Conservation (phyloP, 495 filamentous ascomycete genomes). For the Penicillium desertorum region DNA sequence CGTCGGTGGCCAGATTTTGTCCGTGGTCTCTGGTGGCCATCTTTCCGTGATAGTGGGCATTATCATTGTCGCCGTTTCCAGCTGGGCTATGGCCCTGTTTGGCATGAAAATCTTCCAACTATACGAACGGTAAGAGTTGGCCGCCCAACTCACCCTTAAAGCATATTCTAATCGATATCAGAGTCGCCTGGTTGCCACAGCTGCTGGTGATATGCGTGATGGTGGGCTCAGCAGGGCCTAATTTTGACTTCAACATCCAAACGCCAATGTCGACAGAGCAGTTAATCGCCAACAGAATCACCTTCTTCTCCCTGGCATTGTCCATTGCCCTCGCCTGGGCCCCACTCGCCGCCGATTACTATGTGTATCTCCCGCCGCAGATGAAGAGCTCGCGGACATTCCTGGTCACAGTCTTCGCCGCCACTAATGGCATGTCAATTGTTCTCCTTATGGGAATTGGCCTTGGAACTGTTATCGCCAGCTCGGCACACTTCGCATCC, state of each 20-base stretch:
- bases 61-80: conserved; percentile 61
- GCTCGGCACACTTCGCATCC: conserved; percentile 49
- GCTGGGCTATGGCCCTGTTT: conserved; percentile 66
- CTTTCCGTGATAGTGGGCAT: conserved; percentile 69
- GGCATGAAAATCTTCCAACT: conserved; percentile 71
- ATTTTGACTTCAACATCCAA: conserved; percentile 57
- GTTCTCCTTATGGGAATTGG: conserved; percentile 71
- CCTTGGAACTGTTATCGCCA: conserved; percentile 58
- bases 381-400: conserved; percentile 47
- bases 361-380: conserved; percentile 56
- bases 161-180: conserved; percentile 21
- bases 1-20: conserved; percentile 56
- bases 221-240: conserved; percentile 63
- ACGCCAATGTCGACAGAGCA: conserved; percentile 37
- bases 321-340: conserved; percentile 56
- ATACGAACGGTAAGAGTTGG: conserved; percentile 55
- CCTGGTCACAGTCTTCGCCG: conserved; percentile 50
- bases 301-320: conserved; percentile 64
- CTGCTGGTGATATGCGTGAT: conserved; percentile 63
- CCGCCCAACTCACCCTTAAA: neutral
- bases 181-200: conserved; percentile 70
- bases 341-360: conserved; percentile 55
- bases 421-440: conserved; percentile 51
- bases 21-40: conserved; percentile 54
- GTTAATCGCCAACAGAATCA: conserved; percentile 57